These are phyloP conservation scores for Chaetomidium leptoderma DNA, from an alignment of 495 filamentous ascomycete genomes.

Conservation along the genomic window DNA sequence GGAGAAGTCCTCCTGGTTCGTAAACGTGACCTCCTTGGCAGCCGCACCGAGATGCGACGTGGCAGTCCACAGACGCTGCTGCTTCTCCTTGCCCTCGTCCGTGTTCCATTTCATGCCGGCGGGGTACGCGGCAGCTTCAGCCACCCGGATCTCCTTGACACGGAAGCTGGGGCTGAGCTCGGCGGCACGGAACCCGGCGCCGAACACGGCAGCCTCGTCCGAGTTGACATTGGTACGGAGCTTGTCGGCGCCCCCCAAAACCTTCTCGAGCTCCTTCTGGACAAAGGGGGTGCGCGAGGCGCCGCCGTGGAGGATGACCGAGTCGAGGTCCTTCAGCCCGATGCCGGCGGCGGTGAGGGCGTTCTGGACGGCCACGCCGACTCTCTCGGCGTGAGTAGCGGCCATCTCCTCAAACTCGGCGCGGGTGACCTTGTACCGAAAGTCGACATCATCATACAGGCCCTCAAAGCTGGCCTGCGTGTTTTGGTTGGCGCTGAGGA, in stretches of 20 bases:
- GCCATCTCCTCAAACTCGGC: constrained; percentile 78
- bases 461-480: constrained; percentile 77
- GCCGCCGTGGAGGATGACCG: constrained; percentile 89
- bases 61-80: constrained; percentile 69
- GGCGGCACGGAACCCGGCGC: constrained; percentile 91
- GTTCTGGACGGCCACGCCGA: constrained; percentile 63
- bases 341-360: constrained; percentile 71
- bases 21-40: constrained; percentile 78
- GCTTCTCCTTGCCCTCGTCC: constrained; percentile 57
- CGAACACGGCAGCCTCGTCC: constrained; percentile 95
- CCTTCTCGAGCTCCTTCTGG: constrained; percentile 77
- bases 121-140: constrained; percentile 67
- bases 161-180: constrained; percentile 88
- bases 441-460: constrained; percentile 86
- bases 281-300: constrained; percentile 90
- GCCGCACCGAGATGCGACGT: constrained; percentile 70
- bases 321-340: constrained; percentile 72
- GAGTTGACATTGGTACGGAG: constrained; percentile 92
- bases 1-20: constrained; percentile 79
- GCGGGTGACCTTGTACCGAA: constrained; percentile 84
- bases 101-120: constrained; percentile 69
- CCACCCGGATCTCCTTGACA: constrained; percentile 89
- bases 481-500: constrained; percentile 89
- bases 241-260: constrained; percentile 67
- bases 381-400: constrained; percentile 61